A percentile compares a stretch with the other conserved stretches of the same genome.
phyloP scores from a whole-genome alignment of 345 rosid genomes.

The Draba incana region DNA sequence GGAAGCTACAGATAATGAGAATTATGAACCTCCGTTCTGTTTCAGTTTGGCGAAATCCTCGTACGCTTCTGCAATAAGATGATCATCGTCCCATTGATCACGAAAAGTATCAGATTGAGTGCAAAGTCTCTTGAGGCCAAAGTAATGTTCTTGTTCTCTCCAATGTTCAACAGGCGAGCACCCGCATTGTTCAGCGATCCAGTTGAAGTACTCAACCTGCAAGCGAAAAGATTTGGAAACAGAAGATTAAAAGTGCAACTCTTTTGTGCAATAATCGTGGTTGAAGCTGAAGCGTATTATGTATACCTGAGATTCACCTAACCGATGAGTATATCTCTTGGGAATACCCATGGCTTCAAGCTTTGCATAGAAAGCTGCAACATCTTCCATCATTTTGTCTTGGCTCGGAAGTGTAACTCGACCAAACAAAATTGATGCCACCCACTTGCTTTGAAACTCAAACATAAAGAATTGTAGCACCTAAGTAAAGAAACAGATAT shows the following conservation, averaged over 20 bases:
- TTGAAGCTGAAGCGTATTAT: too few relatives aligned
- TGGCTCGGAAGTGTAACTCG: conserved; percentile 8
- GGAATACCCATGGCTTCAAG: conserved; percentile 44
- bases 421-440: conserved; percentile 9
- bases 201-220: conserved; percentile 44
- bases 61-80: neutral
- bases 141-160: conserved; percentile 39
- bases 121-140: neutral
- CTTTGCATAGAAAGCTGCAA: conserved; percentile 47
- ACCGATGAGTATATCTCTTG: conserved; percentile 16
- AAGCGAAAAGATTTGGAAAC: neutral
- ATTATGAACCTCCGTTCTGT: too few relatives aligned
- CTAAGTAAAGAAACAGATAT: neutral
- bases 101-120: neutral
- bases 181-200: conserved; percentile 53
- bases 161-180: conserved; percentile 45
- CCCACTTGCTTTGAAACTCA: conserved; percentile 31
- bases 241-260: too few relatives aligned
- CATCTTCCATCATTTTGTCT: conserved; percentile 38
- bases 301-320: too few relatives aligned
- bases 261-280: too few relatives aligned
- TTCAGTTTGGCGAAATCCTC: too few relatives aligned
- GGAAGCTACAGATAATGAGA: too few relatives aligned
- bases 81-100: conserved; percentile 6
- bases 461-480: conserved; percentile 5